Base-by-base conservation (phyloP, 192 early-diverging fungal species). In the Helicostylum pulchrum region DNA sequence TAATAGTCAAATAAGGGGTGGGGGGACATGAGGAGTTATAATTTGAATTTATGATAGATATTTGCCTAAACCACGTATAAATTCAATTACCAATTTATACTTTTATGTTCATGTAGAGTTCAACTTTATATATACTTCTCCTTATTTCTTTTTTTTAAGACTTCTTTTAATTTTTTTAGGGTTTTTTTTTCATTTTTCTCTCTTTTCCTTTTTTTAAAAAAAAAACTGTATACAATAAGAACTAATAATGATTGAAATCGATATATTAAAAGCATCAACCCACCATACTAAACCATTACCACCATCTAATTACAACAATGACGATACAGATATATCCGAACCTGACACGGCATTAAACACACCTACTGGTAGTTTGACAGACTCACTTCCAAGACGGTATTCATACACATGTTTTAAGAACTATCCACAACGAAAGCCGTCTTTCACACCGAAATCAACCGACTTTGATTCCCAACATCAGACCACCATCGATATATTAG, bases 291-390 rank as follows among this genome's bases (percentile, higher is more conserved):
- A 39, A 39, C 31, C 54, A 56, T 36, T 36, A 56, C 31, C 31
- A 6, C 54, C 31, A n/a, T 39, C 10, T 17, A 5, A 15, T 39
- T 56, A 56, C 10, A n/a, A 34, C 10, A 9, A n/a, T 17, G 54
- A 56, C 4, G 54, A 56, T 17, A 56, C 14, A 2, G 54, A 56
- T 3, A 21, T 56, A 5, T 56, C 54, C 19, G 54, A 56, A 17
- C 17, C 54, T 36, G 54, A 56, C 1, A 56, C 54, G 1, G 32
- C 54, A 11, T 32, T 39, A 32, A 56, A 30, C 8, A 56, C 54
- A 20, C 54, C 54, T 1, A 56, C 54, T 17, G 54, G 54, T 10
- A 56, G 54, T 36, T 32, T 34, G 17, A 39, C 54, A 39, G 54
- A 56, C n/a, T 56, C 32, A 20, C 14, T 56, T 39, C 9, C 11